phyloP scores from a whole-genome alignment of 129 eudicot species.

The Flaveria bidentis region DNA sequence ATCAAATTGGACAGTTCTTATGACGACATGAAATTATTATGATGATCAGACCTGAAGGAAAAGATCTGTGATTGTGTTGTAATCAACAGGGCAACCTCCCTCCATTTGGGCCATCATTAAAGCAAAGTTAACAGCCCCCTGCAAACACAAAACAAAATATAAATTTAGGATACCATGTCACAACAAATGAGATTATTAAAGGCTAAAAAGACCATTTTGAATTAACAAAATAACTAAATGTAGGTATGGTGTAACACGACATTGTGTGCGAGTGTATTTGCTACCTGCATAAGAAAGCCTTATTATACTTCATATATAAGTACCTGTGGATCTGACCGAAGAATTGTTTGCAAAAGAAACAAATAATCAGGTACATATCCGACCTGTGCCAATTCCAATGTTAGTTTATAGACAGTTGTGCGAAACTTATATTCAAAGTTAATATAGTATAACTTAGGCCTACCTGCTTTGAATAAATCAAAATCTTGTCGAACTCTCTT shows the following conservation, averaged over 20 bases:
- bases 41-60: conserved; percentile 3
- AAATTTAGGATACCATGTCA: not conserved
- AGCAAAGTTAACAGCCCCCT: conserved; percentile 18
- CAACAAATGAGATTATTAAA: not conserved
- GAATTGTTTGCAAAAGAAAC: conserved; percentile 94
- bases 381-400: conserved; percentile 51
- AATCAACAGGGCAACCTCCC: conserved; percentile 15
- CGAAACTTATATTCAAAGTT: not conserved
- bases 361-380: conserved; percentile 94
- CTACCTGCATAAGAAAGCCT: conserved; percentile 2
- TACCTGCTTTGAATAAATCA: conserved; percentile 95
- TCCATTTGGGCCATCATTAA: conserved; percentile 19
- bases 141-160: not conserved
- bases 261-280: not conserved
- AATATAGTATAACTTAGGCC: not conserved
- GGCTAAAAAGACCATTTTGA: not conserved
- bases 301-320: not conserved
- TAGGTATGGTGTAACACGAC: not conserved
- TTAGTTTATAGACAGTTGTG: not conserved
- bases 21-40: not conserved
- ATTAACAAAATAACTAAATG: not conserved
- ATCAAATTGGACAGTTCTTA: not conserved
- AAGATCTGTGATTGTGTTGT: conserved; percentile 12
- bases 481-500: conserved; percentile 88
- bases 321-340: conserved; percentile 95